These are phyloP conservation scores for Cystobasidiaceae sp. DNA, from an alignment of 1,284 basidiomycete genomes.

Conservation along the genomic window DNA sequence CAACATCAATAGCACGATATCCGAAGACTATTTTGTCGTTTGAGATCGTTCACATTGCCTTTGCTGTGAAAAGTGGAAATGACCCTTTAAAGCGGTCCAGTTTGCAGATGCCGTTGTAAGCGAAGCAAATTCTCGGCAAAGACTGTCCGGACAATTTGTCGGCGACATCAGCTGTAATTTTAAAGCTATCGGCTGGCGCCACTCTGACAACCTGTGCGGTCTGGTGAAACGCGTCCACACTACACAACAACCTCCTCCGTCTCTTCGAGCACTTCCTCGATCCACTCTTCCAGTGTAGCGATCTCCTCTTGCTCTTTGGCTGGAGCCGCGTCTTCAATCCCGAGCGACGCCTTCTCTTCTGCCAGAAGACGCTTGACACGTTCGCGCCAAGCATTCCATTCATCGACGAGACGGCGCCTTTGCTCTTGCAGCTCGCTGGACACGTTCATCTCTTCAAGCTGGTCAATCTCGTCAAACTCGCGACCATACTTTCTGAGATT, in stretches of 20 bases:
- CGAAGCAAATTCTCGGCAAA: too few species aligned
- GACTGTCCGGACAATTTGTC: too few species aligned
- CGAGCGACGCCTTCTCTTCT: constrained; percentile 57
- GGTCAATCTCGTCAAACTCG: constrained; percentile 93
- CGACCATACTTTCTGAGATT: constrained; percentile 90
- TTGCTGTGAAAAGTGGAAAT: too few species aligned
- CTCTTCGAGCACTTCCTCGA: constrained; percentile 87
- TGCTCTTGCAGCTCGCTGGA: constrained; percentile 88
- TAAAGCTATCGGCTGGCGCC: too few species aligned
- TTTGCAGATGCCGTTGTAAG: too few species aligned
- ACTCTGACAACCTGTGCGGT: too few species aligned
- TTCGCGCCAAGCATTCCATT: constrained; percentile 92
- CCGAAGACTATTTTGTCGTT: too few species aligned
- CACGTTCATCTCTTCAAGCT: constrained; percentile 87
- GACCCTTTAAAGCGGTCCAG: too few species aligned
- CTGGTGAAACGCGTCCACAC: too few species aligned
- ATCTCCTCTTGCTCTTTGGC: constrained; percentile 45
- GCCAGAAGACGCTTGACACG: constrained; percentile 51
- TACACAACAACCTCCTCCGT: constrained; percentile 65
- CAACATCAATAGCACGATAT: too few species aligned
- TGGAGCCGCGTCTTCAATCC: constrained; percentile 49
- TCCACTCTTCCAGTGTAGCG: constrained; percentile 76
- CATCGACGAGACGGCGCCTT: constrained; percentile 85
- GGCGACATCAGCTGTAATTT: too few species aligned
- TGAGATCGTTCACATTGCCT: too few species aligned